These are phyloP conservation scores for Discostella stelligera DNA, from an alignment of 352 stramenopile genomes.

Conservation along the genomic window DNA sequence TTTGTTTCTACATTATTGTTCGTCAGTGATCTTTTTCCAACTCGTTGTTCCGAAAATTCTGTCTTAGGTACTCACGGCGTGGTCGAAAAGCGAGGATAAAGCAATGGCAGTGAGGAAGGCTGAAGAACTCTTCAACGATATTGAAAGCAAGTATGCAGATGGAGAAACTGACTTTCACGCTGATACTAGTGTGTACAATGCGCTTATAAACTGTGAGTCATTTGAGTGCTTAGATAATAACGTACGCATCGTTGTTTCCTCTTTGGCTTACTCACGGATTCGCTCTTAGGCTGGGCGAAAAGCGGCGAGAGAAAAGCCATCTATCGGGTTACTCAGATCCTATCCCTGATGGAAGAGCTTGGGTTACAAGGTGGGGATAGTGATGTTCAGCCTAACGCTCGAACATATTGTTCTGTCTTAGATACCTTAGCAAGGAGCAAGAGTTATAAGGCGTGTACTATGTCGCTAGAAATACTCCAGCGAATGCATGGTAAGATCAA, in stretches of 20 bases:
- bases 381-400: constrained; percentile 57
- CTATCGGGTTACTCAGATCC: constrained; percentile 52
- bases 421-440: constrained; percentile 42
- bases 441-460: constrained; percentile 36
- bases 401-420: constrained; percentile 65
- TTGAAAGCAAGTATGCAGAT: constrained; percentile 39
- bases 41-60: not conserved
- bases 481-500: constrained; percentile 32
- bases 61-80: constrained; percentile 27
- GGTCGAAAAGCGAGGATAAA: constrained; percentile 44
- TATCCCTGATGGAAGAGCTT: constrained; percentile 63
- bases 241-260: too few relatives aligned
- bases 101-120: constrained; percentile 47
- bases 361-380: constrained; percentile 35
- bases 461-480: constrained; percentile 38
- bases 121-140: constrained; percentile 51
- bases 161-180: constrained; percentile 22
- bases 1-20: not conserved
- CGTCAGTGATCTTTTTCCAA: not conserved
- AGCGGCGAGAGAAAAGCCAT: constrained; percentile 47
- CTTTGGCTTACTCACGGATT: too few relatives aligned
- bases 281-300: constrained; percentile 46
- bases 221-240: not conserved
- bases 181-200: constrained; percentile 62
- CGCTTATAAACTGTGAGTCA: constrained; percentile 52